phyloP scores from a whole-genome alignment of 2,329 filamentous ascomycete genomes.

The Exophiala xenobiotica region DNA sequence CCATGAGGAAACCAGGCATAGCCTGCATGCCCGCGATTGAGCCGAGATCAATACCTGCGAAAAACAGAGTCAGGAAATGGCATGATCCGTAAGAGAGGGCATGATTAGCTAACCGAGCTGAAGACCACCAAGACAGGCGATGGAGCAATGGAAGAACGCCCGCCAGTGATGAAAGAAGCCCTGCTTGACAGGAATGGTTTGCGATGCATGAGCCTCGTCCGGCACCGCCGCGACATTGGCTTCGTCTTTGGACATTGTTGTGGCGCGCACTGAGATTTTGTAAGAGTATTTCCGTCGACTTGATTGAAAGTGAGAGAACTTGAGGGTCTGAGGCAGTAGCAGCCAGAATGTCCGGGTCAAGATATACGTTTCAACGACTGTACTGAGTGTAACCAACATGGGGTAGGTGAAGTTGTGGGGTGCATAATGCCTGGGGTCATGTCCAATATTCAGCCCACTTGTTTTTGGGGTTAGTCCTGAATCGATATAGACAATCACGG shows the following conservation, averaged over 20 bases:
- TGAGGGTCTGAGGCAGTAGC: background rate
- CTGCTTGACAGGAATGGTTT: background rate
- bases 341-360: background rate
- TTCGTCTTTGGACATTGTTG: background rate
- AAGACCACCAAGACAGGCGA: background rate
- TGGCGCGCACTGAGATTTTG: background rate
- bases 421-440: no score
- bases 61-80: no score
- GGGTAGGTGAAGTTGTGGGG: no score
- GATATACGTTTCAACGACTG: no score
- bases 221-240: background rate
- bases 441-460: no score
- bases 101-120: background rate
- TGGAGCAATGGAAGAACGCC: background rate
- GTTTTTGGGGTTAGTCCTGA: no score
- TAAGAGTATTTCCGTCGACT: background rate
- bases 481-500: no score
- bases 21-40: constrained; percentile 33
- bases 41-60: no score
- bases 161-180: background rate
- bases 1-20: constrained; percentile 32
- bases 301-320: background rate
- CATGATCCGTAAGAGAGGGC: no score
- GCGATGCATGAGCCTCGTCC: background rate
- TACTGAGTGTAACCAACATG: no score